Percentiles rank a stretch among this genome's conserved stretches.
Conservation (phyloP, 2,329 filamentous ascomycete genomes). For the Fusarium verticillioides region DNA sequence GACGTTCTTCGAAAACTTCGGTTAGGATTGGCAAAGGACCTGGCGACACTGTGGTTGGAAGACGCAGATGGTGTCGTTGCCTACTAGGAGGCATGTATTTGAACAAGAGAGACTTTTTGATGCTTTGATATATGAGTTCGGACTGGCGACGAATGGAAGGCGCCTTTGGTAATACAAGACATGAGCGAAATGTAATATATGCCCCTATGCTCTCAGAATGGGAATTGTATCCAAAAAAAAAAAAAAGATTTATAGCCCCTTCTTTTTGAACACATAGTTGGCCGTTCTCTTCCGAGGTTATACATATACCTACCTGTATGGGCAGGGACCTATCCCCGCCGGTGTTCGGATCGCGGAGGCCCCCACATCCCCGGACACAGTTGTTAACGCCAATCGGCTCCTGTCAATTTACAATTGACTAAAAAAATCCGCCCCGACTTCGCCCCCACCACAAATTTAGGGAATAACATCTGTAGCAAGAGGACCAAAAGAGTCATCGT, state of each 20-base stretch:
- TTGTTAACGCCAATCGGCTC: constrained; percentile 49
- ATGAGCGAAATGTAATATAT: constrained; percentile 18
- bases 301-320: background rate
- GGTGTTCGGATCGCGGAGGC: constrained; percentile 37
- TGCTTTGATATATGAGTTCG: constrained; percentile 19
- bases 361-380: constrained; percentile 44
- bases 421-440: constrained; percentile 47
- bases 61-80: constrained; percentile 68
- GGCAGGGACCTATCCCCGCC: constrained; percentile 7
- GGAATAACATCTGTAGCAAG: constrained; percentile 20
- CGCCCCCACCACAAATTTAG: constrained; percentile 40
- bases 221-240: background rate
- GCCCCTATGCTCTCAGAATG: background rate
- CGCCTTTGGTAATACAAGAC: constrained; percentile 34
- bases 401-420: constrained; percentile 49
- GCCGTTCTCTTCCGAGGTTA: background rate
- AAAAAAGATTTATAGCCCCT: background rate
- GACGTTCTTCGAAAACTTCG: constrained; percentile 80
- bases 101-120: constrained; percentile 20
- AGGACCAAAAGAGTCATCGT: constrained; percentile 31
- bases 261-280: background rate
- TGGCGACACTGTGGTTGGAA: constrained; percentile 75
- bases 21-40: constrained; percentile 77
- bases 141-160: constrained; percentile 22
- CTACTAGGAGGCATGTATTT: constrained; percentile 47